Evolutionary conservation across 2,329 filamentous ascomycete genomes (phyloP).

Genomic region (Myriosclerotinia curreyana): DNA sequence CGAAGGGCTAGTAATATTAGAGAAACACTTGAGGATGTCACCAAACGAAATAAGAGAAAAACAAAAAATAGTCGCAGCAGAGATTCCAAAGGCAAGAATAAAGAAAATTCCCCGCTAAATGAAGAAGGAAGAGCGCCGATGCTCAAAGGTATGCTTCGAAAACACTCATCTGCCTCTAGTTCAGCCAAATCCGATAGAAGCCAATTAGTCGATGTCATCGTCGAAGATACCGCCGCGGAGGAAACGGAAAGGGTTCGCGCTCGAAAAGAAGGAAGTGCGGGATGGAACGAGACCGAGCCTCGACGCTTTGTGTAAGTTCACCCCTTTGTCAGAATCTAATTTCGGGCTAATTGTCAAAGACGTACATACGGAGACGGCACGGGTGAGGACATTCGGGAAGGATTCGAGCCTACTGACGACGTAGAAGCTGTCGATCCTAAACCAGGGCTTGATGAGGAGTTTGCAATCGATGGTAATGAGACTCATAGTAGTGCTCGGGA

Average conservation of each 20-base stretch:
- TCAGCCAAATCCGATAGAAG: constrained; percentile 54
- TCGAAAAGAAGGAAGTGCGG: constrained; percentile 59
- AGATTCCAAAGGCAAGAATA: constrained; percentile 37
- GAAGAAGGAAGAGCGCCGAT: constrained; percentile 38
- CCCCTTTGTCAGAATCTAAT: not conserved
- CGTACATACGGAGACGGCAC: constrained; percentile 47
- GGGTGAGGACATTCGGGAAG: constrained; percentile 52
- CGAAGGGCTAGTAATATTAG: constrained; percentile 42
- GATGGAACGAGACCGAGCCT: constrained; percentile 55
- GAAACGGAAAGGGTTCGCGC: constrained; percentile 59
- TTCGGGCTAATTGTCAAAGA: constrained; percentile 35
- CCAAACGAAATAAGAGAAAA: constrained; percentile 39
- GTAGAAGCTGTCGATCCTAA: constrained; percentile 45
- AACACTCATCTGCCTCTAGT: constrained; percentile 48
- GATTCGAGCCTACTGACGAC: constrained; percentile 50
- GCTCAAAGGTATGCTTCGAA: constrained; percentile 42
- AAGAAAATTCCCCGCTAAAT: constrained; percentile 26
- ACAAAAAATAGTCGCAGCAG: constrained; percentile 27
- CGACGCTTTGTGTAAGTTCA: constrained; percentile 53
- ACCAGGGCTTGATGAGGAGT: constrained; percentile 37
- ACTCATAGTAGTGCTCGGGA: constrained; percentile 35
- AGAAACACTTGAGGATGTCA: constrained; percentile 39
- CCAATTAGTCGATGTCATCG: constrained; percentile 64
- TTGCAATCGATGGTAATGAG: constrained; percentile 36
- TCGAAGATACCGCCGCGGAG: constrained; percentile 62